A percentile compares a stretch with the other conserved stretches of the same genome.
These are phyloP conservation scores for Aechmea fasciata DNA, from an alignment of 176 grass and related monocot species.

Conservation along the genomic window DNA sequence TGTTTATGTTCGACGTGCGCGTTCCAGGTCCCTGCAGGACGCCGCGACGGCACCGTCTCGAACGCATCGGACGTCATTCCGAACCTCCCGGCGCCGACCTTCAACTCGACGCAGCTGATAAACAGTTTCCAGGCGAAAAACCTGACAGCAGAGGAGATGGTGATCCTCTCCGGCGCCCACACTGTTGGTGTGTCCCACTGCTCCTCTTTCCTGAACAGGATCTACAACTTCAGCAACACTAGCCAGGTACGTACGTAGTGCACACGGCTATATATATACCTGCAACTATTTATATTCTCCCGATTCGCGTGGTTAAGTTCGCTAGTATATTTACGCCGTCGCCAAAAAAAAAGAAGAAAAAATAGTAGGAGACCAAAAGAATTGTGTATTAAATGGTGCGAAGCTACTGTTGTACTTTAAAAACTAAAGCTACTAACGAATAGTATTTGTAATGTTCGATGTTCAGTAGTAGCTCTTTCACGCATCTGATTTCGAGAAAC, in stretches of 20 bases:
- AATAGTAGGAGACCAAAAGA: too few relatives aligned
- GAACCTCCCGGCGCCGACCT: slow-evolving; percentile 32
- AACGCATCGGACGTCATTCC: neutral
- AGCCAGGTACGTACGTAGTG: neutral
- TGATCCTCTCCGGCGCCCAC: slow-evolving; percentile 62
- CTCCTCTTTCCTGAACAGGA: slow-evolving; percentile 29
- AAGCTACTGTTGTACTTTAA: too few relatives aligned
- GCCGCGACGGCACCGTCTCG: slow-evolving; percentile 45
- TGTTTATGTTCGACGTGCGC: too few relatives aligned
- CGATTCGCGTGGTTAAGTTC: too few relatives aligned
- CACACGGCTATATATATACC: neutral
- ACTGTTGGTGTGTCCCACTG: slow-evolving; percentile 74
- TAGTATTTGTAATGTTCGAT: too few relatives aligned
- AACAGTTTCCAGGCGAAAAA: neutral
- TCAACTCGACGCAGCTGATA: slow-evolving; percentile 17
- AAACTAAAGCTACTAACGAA: too few relatives aligned
- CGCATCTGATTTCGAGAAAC: too few relatives aligned
- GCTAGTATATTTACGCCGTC: too few relatives aligned
- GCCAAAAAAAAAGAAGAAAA: too few relatives aligned
- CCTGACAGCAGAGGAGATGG: slow-evolving; percentile 57
- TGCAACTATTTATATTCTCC: too few relatives aligned
- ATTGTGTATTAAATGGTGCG: too few relatives aligned
- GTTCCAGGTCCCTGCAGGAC: slow-evolving; percentile 42
- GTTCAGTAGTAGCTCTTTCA: too few relatives aligned
- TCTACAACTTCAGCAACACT: slow-evolving; percentile 24